Evolutionary conservation across 257 asterid species (phyloP).

Genomic region (Linaria vulgaris): DNA sequence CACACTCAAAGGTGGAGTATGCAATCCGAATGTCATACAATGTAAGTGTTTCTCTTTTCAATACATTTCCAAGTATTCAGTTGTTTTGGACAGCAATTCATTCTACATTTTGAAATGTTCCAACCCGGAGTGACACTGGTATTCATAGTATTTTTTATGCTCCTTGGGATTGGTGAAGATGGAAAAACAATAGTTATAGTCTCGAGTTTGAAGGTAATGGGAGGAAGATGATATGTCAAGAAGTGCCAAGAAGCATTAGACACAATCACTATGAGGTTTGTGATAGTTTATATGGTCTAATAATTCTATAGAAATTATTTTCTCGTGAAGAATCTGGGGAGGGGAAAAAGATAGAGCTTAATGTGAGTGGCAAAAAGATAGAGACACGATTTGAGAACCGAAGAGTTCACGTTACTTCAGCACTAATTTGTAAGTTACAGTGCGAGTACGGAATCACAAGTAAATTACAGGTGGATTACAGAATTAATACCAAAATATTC

Average conservation of each 20-base stretch:
- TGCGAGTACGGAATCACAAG: too few relatives aligned
- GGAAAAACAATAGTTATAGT: conserved; percentile 60
- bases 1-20: too few relatives aligned
- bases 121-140: conserved; percentile 56
- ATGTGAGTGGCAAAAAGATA: too few relatives aligned
- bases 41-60: background rate
- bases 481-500: too few relatives aligned
- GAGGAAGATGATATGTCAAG: conserved; percentile 57
- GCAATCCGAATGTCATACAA: too few relatives aligned
- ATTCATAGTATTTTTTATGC: conserved; percentile 52
- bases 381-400: too few relatives aligned
- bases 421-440: too few relatives aligned
- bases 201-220: conserved; percentile 64
- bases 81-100: conserved; percentile 60
- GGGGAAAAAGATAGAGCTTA: too few relatives aligned
- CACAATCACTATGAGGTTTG: conserved; percentile 58
- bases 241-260: conserved; percentile 63
- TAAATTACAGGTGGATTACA: too few relatives aligned
- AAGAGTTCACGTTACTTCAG: too few relatives aligned
- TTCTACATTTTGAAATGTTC: conserved; percentile 66
- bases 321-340: too few relatives aligned
- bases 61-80: conserved; percentile 46
- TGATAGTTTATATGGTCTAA: conserved; percentile 64
- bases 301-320: conserved; percentile 57
- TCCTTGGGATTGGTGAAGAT: conserved; percentile 54